Base-by-base conservation (phyloP, 257 asterid species). In the Solanum ossicruentum region DNA sequence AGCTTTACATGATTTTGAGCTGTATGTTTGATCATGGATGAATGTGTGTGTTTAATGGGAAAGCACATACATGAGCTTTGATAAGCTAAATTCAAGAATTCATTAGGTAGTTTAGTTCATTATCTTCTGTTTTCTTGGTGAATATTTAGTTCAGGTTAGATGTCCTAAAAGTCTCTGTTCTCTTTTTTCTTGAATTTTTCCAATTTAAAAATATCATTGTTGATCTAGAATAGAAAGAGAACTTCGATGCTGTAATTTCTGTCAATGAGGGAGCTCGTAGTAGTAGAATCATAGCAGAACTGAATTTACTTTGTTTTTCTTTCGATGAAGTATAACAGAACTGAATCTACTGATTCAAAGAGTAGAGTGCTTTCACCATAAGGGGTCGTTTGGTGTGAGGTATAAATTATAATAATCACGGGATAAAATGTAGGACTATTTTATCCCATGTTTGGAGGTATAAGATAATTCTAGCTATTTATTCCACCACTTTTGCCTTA, bases 201-300 rank as follows among this genome's bases (percentile, higher is more conserved):
- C 3, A 0, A 32, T 45, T n/a, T 5, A 7, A n/a, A 47, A 4
- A 23, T 21, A 75, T 20, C 1, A 12, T 2, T 7, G 32, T 72
- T 72, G 32, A 45, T 72, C 80, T 71, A 71, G 28, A 71, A 71
- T 73, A 45, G 58, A 12, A 73, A 12, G 20, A 45, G 12, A n/a
- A 12, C 2, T 18, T 15, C 3, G 0, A 0, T 45, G 8, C 20
- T 6, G 1, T 8, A 0, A 45, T 18, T 12, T 3, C 8, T 2
- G 13, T 73, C n/a, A 0, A 12, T n/a, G 58, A 73, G 6, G 81
- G 81, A 45, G 58, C 41, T 73, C 55, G 47, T 16, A 21, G 41
- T 73, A 73, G 8, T 73, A 73, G n/a, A 66, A 66, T 73, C 11
- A 13, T 73, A 73, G 32, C 17, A 18, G 56, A 71, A 43, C 32